A percentile compares a stretch with the other conserved stretches of the same genome.
phyloP scores from a whole-genome alignment of 2,329 filamentous ascomycete species.

The Ascochyta clinopodiicola region DNA sequence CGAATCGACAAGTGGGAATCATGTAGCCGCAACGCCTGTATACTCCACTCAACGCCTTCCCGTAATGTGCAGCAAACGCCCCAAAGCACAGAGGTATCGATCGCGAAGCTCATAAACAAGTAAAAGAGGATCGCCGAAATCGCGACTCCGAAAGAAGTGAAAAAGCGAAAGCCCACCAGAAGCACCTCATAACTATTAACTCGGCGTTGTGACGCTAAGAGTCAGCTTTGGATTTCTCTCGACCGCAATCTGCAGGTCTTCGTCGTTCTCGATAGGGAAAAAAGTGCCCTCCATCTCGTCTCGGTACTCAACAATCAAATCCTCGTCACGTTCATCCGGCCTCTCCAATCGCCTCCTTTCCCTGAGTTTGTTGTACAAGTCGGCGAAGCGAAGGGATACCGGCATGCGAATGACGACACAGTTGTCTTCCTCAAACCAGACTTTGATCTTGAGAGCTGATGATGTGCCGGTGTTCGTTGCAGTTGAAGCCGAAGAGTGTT shows the following conservation, averaged over 20 bases:
- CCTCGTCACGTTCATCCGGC: slow-evolving; percentile 61
- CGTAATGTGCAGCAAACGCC: slow-evolving; percentile 13
- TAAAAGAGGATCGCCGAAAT: background rate
- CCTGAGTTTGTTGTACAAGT: slow-evolving; percentile 82
- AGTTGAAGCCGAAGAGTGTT: slow-evolving; percentile 44
- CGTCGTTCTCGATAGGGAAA: slow-evolving; percentile 76
- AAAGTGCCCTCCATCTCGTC: slow-evolving; percentile 81
- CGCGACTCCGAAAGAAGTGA: slow-evolving; percentile 7
- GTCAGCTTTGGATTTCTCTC: slow-evolving; percentile 87
- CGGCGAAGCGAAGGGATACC: slow-evolving; percentile 75
- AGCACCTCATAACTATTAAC: slow-evolving; percentile 17
- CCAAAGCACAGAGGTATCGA: slow-evolving; percentile 22
- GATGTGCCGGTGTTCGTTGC: slow-evolving; percentile 34
- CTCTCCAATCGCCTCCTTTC: slow-evolving; percentile 78
- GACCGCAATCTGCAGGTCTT: slow-evolving; percentile 81
- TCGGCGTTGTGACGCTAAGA: slow-evolving; percentile 55
- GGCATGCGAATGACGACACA: slow-evolving; percentile 91
- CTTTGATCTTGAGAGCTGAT: slow-evolving; percentile 81
- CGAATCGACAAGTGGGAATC: slow-evolving; percentile 16
- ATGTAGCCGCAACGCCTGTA: slow-evolving; percentile 14
- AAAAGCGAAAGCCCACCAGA: background rate
- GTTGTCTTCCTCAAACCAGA: slow-evolving; percentile 85
- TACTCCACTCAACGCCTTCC: slow-evolving; percentile 12
- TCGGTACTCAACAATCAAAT: slow-evolving; percentile 81
- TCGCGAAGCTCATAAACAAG: slow-evolving; percentile 14